Conservation (phyloP, 2,329 filamentous ascomycete species). For the Talaromyces funiculosus region DNA sequence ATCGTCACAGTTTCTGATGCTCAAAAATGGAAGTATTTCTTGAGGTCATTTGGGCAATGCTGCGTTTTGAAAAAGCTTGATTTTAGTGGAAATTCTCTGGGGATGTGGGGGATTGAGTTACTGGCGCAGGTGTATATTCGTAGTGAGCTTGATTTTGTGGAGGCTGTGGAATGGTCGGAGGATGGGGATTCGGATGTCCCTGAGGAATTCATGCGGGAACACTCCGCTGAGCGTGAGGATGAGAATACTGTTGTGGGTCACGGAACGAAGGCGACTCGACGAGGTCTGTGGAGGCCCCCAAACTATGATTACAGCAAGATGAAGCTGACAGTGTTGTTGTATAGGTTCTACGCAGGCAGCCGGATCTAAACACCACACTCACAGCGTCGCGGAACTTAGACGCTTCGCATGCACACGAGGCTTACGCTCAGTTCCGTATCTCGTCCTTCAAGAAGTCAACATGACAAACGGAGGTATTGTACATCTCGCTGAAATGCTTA, state of each 20-base stretch:
- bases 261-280: background rate
- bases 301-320: background rate
- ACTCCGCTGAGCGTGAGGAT: background rate
- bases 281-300: background rate
- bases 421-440: conserved; percentile 31
- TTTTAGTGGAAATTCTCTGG: conserved; percentile 41
- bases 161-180: conserved; percentile 23
- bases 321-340: background rate
- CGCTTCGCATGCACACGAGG: conserved; percentile 29
- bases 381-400: conserved; percentile 17
- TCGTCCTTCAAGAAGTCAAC: conserved; percentile 24
- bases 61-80: conserved; percentile 41
- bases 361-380: background rate
- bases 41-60: conserved; percentile 40
- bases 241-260: too few species aligned
- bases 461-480: conserved; percentile 23
- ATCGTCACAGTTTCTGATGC: conserved; percentile 27
- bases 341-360: background rate
- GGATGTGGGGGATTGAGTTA: conserved; percentile 42
- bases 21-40: conserved; percentile 42
- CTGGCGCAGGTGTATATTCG: conserved; percentile 39
- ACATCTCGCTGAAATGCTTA: conserved; percentile 28
- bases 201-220: background rate
- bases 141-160: conserved; percentile 29
- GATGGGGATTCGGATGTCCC: background rate